Percentiles rank a stretch among this genome's conserved stretches.
Conservation (phyloP, 164 flowering plant genomes). For the Amborella trichopoda region DNA sequence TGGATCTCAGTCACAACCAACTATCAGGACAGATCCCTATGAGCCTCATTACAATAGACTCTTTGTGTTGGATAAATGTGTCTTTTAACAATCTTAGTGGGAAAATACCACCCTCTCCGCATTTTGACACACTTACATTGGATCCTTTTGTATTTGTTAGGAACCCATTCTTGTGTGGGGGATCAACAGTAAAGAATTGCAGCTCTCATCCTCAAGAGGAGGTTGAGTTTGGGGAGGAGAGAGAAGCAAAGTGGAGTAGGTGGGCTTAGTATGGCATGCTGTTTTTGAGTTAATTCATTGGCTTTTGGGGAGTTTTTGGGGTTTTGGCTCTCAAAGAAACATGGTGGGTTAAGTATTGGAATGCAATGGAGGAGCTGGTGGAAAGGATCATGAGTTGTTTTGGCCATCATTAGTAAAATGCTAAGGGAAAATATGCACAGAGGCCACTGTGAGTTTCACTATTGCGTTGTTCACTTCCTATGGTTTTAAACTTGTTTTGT, state of each 20-base stretch:
- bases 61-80: slow-evolving; percentile 5
- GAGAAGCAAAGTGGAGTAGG: not conserved
- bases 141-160: slow-evolving; percentile 8
- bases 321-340: slow-evolving; percentile 2
- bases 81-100: slow-evolving; percentile 17
- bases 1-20: slow-evolving; percentile 9
- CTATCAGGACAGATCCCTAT: slow-evolving; percentile 6
- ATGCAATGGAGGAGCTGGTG: too few relatives aligned
- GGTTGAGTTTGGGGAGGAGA: not conserved
- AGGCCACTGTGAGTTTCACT: too few relatives aligned
- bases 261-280: not conserved
- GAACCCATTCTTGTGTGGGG: slow-evolving; percentile 7
- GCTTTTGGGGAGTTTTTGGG: slow-evolving; percentile 7
- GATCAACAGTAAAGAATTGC: slow-evolving; percentile 2
- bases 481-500: too few relatives aligned
- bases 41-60: slow-evolving; percentile 6
- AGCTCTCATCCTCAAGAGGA: not conserved
- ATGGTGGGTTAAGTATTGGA: slow-evolving; percentile 3
- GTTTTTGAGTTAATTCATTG: slow-evolving; percentile 6
- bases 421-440: too few relatives aligned
- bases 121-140: slow-evolving; percentile 8
- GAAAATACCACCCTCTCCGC: slow-evolving; percentile 8
- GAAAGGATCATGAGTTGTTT: too few relatives aligned
- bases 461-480: too few relatives aligned
- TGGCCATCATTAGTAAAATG: too few relatives aligned